Evolutionary conservation across 345 rosid genomes (phyloP), one percentile per base, ranked within the genome.

Genomic region (Eucalyptus erythrocorys): DNA sequence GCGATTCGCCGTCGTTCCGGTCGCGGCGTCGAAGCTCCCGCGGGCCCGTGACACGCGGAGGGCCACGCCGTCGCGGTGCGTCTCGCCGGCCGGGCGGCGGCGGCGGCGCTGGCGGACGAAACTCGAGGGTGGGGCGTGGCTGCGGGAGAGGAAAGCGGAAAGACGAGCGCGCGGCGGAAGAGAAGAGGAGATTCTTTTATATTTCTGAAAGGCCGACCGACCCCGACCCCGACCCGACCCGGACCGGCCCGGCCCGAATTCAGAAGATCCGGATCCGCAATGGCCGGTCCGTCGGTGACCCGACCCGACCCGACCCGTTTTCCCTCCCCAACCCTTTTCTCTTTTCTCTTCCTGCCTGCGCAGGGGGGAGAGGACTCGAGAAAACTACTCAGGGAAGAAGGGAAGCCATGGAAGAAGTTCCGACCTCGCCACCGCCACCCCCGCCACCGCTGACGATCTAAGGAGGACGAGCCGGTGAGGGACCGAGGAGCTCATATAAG

Each of bases 401-500:
- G 51, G 8, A 14, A 51, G 55, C 86, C 85, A 87, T 42, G 89
- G 89, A 87, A 43, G 49, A 87, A 61, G 85, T n/a, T 16, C 61
- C 81, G 59, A 51, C 45, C 86, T 59, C 7, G 47, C 45, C 76
- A n/a, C 71, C 87, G 86, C 68, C n/a, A n/a, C n/a, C n/a, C n/a
- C n/a, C n/a, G n/a, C n/a, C n/a, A n/a, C n/a, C n/a, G n/a, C n/a
- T n/a, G n/a, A n/a, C n/a, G n/a, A n/a, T n/a, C n/a, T n/a, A n/a
- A 88, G 15, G 90, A 89, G 5, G 88, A 88, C 4, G 89, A 22
- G n/a, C 95, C 98, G 76, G 86, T 91, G 50, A 91, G 87, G 24
- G 86, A n/a, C n/a, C 98, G 0, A 97, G 94, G 86, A 42, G 86
- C 5, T 94, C 98, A 1, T 98, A 97, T 59, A 76, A 61, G 76